Evolutionary conservation across 2,329 filamentous ascomycete genomes (phyloP).

Genomic region (Cladosporium cucumerinum): DNA sequence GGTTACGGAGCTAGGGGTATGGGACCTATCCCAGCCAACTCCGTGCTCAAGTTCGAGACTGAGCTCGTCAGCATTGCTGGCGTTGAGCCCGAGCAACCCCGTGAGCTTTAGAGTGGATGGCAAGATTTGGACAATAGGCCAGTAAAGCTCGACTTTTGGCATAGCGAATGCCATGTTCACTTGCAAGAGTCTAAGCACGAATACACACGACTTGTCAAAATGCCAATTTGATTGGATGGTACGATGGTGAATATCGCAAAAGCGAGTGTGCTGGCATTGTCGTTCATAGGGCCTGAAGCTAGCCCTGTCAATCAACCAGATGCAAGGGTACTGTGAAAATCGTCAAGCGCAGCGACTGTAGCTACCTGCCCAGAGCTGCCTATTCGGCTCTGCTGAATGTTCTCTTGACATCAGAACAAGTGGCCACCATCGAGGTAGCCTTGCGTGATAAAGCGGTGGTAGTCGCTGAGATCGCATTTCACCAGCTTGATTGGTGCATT

Average conservation of each 20-base stretch:
- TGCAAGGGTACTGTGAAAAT: background rate
- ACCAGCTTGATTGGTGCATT: no score
- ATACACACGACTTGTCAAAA: background rate
- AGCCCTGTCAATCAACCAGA: background rate
- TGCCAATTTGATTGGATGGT: background rate
- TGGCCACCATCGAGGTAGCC: background rate
- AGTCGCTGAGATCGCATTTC: no score
- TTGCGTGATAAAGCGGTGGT: background rate
- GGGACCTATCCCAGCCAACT: conserved; percentile 72
- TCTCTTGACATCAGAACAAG: background rate
- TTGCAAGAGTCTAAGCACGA: background rate
- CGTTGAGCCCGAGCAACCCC: conserved; percentile 41
- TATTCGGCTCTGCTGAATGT: background rate
- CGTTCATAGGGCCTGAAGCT: background rate
- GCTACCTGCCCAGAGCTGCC: background rate
- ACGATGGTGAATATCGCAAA: background rate
- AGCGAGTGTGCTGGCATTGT: no score
- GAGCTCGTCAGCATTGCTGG: conserved; percentile 82
- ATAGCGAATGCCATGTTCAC: background rate
- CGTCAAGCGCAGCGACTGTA: background rate
- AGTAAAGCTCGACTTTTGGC: background rate
- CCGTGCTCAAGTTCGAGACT: conserved; percentile 87
- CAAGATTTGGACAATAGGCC: background rate
- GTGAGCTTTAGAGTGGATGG: conserved; percentile 11
- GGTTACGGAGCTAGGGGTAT: conserved; percentile 75